Evolutionary conservation across 768 basidiomycete genomes (phyloP).

Genomic region (Butyriboletus loyo): DNA sequence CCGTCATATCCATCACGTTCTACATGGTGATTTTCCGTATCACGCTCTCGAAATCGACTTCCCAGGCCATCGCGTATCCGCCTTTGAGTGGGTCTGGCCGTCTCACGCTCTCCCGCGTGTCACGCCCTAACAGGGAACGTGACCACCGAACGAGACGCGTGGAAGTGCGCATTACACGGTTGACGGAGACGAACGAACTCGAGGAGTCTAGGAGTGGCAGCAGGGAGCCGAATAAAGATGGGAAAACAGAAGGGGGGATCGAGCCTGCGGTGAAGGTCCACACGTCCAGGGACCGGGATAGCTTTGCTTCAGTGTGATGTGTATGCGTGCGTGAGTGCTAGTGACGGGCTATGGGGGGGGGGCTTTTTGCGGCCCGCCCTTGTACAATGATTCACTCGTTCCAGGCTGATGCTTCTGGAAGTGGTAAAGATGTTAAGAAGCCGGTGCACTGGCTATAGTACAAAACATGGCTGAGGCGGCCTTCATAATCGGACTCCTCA

Average conservation of each 20-base stretch:
- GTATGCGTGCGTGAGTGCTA: background rate
- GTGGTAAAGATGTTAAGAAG: too few species aligned
- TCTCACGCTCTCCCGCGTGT: background rate
- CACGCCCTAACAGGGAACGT: background rate
- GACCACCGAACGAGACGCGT: background rate
- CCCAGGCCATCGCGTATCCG: background rate
- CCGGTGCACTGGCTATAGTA: too few species aligned
- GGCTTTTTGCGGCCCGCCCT: too few species aligned
- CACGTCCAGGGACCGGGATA: too few species aligned
- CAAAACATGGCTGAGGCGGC: too few species aligned
- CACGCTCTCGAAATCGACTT: background rate
- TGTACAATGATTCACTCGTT: too few species aligned
- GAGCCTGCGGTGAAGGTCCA: background rate
- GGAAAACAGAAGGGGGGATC: background rate
- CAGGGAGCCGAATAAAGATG: background rate
- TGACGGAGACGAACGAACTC: background rate
- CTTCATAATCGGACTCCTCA: too few species aligned
- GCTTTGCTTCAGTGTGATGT: background rate
- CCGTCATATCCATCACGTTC: background rate
- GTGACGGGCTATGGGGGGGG: too few species aligned
- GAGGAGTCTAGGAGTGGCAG: background rate
- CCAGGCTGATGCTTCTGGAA: too few species aligned
- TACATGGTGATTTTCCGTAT: background rate
- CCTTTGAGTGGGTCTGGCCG: background rate
- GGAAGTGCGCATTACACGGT: background rate